A percentile compares a stretch with the other conserved stretches of the same genome.
Evolutionary conservation across 1,284 basidiomycete species (phyloP).

Genomic region (Ustilago tritici): DNA sequence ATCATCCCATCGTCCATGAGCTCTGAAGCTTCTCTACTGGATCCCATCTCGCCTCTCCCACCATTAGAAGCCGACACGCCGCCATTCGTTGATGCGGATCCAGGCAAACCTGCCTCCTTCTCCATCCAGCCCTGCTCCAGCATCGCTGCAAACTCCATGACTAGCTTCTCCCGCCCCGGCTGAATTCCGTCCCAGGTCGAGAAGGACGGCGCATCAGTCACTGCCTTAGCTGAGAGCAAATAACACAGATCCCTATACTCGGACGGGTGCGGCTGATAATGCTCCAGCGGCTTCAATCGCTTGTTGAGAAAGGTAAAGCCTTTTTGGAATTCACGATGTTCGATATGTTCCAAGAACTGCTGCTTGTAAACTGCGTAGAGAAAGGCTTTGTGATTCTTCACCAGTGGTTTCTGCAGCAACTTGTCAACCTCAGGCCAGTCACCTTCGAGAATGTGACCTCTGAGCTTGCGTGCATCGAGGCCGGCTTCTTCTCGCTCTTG

Average conservation of each 20-base stretch:
- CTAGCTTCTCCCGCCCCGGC: constrained; percentile 70
- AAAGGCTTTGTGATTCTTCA: constrained; percentile 72
- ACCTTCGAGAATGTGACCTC: constrained; percentile 71
- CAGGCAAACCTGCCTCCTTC: constrained; percentile 42
- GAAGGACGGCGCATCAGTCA: constrained; percentile 72
- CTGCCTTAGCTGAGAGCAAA: constrained; percentile 70
- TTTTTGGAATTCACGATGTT: constrained; percentile 71
- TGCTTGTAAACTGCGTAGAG: constrained; percentile 70
- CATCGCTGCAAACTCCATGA: constrained; percentile 64
- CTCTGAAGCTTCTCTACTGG: constrained; percentile 21
- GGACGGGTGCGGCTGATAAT: constrained; percentile 72
- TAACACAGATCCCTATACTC: constrained; percentile 73
- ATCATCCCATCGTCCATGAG: constrained; percentile 39
- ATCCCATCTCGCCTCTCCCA: constrained; percentile 5
- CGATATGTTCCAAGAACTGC: constrained; percentile 72
- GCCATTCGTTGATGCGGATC: constrained; percentile 18
- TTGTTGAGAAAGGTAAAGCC: constrained; percentile 73
- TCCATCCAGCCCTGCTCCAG: constrained; percentile 64
- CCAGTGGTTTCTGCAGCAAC: constrained; percentile 69
- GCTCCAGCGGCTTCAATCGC: constrained; percentile 72
- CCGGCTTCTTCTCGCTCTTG: constrained; percentile 65
- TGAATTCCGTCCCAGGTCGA: constrained; percentile 72
- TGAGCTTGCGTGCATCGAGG: constrained; percentile 70
- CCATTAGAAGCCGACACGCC: constrained; percentile 1
- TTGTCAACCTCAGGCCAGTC: constrained; percentile 72